Base-by-base conservation (phyloP, 2,329 filamentous ascomycete species). In the Epichloe festucae region DNA sequence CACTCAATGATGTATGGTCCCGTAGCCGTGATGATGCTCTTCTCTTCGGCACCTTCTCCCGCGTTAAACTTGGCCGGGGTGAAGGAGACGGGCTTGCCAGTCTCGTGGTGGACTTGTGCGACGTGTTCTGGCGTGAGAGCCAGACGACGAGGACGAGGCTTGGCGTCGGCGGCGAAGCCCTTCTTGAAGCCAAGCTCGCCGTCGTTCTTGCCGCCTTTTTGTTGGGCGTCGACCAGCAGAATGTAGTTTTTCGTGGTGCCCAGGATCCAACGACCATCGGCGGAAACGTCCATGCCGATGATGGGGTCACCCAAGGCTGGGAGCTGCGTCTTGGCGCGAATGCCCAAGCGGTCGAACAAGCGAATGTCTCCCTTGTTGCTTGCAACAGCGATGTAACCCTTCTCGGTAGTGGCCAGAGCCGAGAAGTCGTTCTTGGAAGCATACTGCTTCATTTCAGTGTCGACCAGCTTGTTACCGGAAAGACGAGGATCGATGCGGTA, bases 161-260 rank as follows among this genome's bases (percentile, higher is more conserved):
- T 98, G 19, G 84, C 79, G 65, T 96, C 90, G 58, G 95, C 94
- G 3, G 87, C 83, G 62, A 98, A 98, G 0, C 88, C 75, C 66
- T 87, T 90, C 69, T 98, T 90, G 63, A 98, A 98, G 2, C 93
- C 93, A n/a, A 98, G 83, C 69, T 95, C 95, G 64, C 93, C 93
- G 64, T 93, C 89, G 58, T 97, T 95, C 76, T 96, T 97, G 66
- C 93, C 93, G 1, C 84, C 79, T 64, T 93, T 64, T 64, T 98
- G 93, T 59, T 91, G 70, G 0, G 89, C 82, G 63, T 98, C 93
- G 56, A 98, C 89, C 55, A 98, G 84, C 7, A 98, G 80, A 12
- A 98, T 81, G 65, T 97, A 98, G 4, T 91, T 98, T 45, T 86
- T 82, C 60, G 91, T 96, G 1, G 93, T 98, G 17, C 87, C 93